Evolutionary conservation across 257 asterid genomes (phyloP), one percentile per base, ranked within the genome.

Genomic region (Primulina huaijiensis): DNA sequence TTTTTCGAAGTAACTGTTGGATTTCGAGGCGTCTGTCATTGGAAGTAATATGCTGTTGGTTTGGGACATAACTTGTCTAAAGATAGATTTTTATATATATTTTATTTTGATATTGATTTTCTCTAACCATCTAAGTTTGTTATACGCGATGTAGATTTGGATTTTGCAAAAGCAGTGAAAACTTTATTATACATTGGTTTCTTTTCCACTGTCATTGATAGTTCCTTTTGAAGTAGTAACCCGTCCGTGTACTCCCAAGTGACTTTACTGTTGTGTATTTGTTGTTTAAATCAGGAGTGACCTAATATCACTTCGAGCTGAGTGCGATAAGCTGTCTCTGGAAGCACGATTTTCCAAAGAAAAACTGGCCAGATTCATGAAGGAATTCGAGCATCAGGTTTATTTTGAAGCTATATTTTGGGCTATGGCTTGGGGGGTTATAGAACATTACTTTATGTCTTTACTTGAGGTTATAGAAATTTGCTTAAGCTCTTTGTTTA

Each of bases 321-420:
- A 89, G 77, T 86, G 96, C 55, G 96, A 90, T 65, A 90, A 89
- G 77, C 72, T 85, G n/a, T 84, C 86, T 43, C 64, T 90, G 77
- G 96, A 89, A 82, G 92, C 89, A 53, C 89, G 71, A 68, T 85
- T 83, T 69, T 84, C 96, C 11, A 86, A 75, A 60, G 99, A 86
- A 70, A 93, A 86, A 79, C 90, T 89, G 40, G 82, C 72, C 60
- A 85, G 97, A 75, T 90, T 82, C 73, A 66, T 87, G 95, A 82
- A 83, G 82, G 99, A 93, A 62, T 93, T 77, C 69, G 99, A 93
- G 61, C 92, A 85, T 69, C 94, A 87, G 92, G 97, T 91, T 74
- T 70, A 64, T 35, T 74, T 43, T 58, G 56, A 29, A 46, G 23
- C 55, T 68, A 29, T 56, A 38, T 20, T 34, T 58, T 65, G 16